phyloP scores from a whole-genome alignment of 345 rosid genomes.

The Hibiscus mutabilis region DNA sequence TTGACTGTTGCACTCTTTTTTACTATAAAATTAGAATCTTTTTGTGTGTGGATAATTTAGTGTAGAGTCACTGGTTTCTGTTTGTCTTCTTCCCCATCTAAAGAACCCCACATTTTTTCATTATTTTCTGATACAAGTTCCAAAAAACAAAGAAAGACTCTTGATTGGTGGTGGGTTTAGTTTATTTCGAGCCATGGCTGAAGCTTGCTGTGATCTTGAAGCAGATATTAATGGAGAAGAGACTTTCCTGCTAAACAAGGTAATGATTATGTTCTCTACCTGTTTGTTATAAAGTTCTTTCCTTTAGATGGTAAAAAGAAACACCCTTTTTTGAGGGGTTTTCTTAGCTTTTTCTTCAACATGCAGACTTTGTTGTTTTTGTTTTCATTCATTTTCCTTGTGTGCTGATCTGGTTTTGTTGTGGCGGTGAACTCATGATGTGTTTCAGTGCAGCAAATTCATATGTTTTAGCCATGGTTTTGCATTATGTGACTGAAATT shows the following conservation, averaged over 20 bases:
- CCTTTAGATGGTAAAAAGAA: not conserved
- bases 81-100: conserved; percentile 46
- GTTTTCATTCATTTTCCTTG: not conserved
- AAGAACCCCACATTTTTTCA: not conserved
- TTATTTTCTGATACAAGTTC: not conserved
- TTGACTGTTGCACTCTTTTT: conserved; percentile 5
- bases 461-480: not conserved
- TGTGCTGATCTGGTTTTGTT: not conserved
- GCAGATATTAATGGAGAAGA: conserved; percentile 92
- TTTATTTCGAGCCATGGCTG: conserved; percentile 49
- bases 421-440: not conserved
- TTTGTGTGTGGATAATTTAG: not conserved
- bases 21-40: not conserved
- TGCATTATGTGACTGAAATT: not conserved
- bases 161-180: conserved; percentile 27
- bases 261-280: conserved; percentile 23
- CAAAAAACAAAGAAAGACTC: conserved; percentile 14
- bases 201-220: conserved; percentile 74
- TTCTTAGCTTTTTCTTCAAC: not conserved
- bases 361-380: not conserved
- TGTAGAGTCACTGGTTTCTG: conserved; percentile 20
- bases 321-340: not conserved
- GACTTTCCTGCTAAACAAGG: conserved; percentile 78
- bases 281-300: not conserved
- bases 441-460: not conserved